phyloP scores from a whole-genome alignment of 345 rosid genomes.

The Melastoma malabathricum region DNA sequence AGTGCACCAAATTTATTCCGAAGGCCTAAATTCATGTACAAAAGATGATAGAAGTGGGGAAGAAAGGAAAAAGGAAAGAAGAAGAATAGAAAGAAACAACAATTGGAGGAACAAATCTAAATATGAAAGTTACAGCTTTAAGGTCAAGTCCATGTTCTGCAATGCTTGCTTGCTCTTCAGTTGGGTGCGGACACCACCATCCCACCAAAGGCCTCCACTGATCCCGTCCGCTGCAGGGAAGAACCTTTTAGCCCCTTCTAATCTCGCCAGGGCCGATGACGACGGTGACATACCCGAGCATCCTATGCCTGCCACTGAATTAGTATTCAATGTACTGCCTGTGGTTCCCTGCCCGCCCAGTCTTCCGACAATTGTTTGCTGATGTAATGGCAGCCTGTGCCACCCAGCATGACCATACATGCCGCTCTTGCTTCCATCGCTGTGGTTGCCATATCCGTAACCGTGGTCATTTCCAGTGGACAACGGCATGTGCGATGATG shows the following conservation, averaged over 20 bases:
- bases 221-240: slow-evolving; percentile 2
- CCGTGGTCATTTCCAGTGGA: no score
- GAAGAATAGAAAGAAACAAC: background rate
- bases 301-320: background rate
- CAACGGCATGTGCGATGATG: background rate
- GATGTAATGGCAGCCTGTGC: slow-evolving; percentile 7
- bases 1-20: no score
- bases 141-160: slow-evolving; percentile 13
- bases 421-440: background rate
- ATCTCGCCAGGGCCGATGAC: slow-evolving; percentile 4
- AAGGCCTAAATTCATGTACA: no score
- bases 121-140: slow-evolving; percentile 9
- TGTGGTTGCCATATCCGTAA: no score
- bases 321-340: background rate
- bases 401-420: background rate
- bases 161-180: slow-evolving; percentile 6
- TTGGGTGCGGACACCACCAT: background rate
- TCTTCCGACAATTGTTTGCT: slow-evolving; percentile 12
- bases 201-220: slow-evolving; percentile 5
- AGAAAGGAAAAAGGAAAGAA: no score
- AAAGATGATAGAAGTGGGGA: background rate
- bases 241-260: slow-evolving; percentile 1
- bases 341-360: slow-evolving; percentile 1
- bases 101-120: background rate
- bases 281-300: background rate